Percentiles rank a stretch among this genome's conserved stretches.
Conservation (phyloP, 371 early-diverging fungal genomes). For the Mycotypha africana region DNA sequence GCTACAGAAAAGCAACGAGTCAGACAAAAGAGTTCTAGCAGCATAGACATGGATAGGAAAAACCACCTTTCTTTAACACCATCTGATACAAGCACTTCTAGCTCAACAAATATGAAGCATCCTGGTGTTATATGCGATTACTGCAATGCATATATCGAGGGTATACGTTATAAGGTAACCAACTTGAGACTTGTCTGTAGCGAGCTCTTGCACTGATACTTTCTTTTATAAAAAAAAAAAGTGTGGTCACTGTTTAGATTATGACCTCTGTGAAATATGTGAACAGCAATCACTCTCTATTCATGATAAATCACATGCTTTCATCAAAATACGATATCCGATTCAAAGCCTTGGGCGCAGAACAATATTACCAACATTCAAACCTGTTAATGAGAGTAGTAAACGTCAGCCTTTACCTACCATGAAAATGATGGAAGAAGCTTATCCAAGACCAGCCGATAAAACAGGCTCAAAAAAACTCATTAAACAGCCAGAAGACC, state of each 20-base stretch:
- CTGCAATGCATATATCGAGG: slow-evolving; percentile 33
- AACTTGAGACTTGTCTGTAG: too few relatives aligned
- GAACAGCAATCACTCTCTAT: slow-evolving; percentile 26
- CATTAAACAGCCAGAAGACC: too few relatives aligned
- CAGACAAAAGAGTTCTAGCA: neutral
- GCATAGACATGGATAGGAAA: too few relatives aligned
- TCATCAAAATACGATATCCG: slow-evolving; percentile 45
- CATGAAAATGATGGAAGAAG: too few relatives aligned
- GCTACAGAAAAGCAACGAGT: neutral
- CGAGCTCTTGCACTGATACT: too few relatives aligned
- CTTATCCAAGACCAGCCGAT: too few relatives aligned
- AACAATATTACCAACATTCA: slow-evolving; percentile 14
- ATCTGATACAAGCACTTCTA: neutral
- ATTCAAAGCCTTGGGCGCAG: neutral
- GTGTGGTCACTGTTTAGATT: slow-evolving; percentile 57
- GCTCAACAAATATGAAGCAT: slow-evolving; percentile 7
- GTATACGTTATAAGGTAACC: slow-evolving; percentile 57
- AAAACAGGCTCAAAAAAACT: too few relatives aligned
- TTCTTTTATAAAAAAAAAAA: too few relatives aligned
- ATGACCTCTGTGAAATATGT: slow-evolving; percentile 50
- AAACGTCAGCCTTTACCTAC: too few relatives aligned
- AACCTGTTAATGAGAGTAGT: neutral
- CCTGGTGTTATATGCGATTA: slow-evolving; percentile 41
- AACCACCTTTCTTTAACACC: neutral
- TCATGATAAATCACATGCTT: slow-evolving; percentile 45